Evolutionary conservation across 441 rosid genomes (phyloP).

Genomic region (Populus trichocarpa): DNA sequence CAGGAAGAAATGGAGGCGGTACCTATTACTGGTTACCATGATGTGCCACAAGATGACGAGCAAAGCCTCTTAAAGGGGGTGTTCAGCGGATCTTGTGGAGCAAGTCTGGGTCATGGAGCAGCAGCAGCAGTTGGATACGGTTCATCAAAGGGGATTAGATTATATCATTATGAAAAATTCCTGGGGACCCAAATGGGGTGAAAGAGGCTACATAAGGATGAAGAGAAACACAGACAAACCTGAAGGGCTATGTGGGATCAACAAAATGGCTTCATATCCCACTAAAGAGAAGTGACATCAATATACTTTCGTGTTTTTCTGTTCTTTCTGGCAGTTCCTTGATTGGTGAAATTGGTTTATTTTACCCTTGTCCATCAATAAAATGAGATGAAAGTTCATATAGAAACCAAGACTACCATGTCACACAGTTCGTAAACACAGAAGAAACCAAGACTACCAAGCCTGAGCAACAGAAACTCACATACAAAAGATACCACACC

Average conservation of each 20-base stretch:
- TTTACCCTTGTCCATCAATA: not conserved
- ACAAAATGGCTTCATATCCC: constrained; percentile 81
- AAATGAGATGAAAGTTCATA: constrained; percentile 1
- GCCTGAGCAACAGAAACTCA: not conserved
- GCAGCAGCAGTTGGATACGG: constrained; percentile 85
- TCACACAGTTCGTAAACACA: not conserved
- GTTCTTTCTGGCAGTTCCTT: not conserved
- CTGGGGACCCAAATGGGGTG: constrained; percentile 80
- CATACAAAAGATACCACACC: not conserved
- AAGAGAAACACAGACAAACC: constrained; percentile 68
- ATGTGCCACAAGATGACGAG: constrained; percentile 59
- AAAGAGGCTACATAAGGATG: constrained; percentile 69
- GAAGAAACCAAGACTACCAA: not conserved
- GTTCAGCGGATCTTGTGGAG: constrained; percentile 62
- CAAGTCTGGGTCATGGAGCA: constrained; percentile 73
- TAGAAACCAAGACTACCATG: not conserved
- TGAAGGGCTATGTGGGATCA: constrained; percentile 74
- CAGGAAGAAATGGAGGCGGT: constrained; percentile 47
- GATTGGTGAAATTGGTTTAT: not conserved
- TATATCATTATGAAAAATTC: constrained; percentile 74
- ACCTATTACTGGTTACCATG: constrained; percentile 61
- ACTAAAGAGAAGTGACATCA: constrained; percentile 34
- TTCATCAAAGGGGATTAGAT: constrained; percentile 47
- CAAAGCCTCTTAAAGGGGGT: constrained; percentile 67
- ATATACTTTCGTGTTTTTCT: not conserved